Conservation (phyloP, 352 stramenopile species). For the Globisporangium uncinulatum region DNA sequence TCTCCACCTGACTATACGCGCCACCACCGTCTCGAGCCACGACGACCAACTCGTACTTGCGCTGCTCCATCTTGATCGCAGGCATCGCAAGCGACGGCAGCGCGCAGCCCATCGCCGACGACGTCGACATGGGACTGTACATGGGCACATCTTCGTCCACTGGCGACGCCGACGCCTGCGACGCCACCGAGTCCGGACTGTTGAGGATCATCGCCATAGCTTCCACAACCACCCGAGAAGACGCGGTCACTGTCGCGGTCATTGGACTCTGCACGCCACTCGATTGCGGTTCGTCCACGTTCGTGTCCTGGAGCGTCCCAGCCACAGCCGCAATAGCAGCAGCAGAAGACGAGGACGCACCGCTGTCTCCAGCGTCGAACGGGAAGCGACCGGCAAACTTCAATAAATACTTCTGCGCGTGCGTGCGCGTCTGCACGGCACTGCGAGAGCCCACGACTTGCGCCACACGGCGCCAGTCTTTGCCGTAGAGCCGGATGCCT, state of each 20-base stretch:
- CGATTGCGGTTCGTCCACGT: too few relatives aligned
- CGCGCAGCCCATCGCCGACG: slow-evolving; percentile 13
- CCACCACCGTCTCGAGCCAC: background rate
- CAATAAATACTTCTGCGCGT: slow-evolving; percentile 92
- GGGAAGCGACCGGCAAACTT: slow-evolving; percentile 84
- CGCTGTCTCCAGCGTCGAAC: slow-evolving; percentile 34
- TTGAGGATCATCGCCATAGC: slow-evolving; percentile 77
- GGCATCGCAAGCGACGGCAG: slow-evolving; percentile 17
- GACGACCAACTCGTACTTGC: background rate
- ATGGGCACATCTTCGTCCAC: slow-evolving; percentile 6
- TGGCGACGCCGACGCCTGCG: slow-evolving; percentile 1
- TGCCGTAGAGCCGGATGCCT: slow-evolving; percentile 82
- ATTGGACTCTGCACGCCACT: too few relatives aligned
- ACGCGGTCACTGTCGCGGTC: slow-evolving; percentile 6
- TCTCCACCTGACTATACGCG: background rate
- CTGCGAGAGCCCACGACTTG: slow-evolving; percentile 80
- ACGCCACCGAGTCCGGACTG: slow-evolving; percentile 25
- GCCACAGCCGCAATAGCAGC: too few relatives aligned
- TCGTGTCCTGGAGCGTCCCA: too few relatives aligned
- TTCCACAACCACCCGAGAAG: slow-evolving; percentile 24
- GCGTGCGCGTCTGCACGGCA: slow-evolving; percentile 84
- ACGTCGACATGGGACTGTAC: slow-evolving; percentile 15
- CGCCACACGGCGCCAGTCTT: slow-evolving; percentile 82
- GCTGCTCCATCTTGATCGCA: slow-evolving; percentile 1
- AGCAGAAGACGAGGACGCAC: too few relatives aligned